phyloP scores from a whole-genome alignment of 2,329 filamentous ascomycete species.

The Aspergillus vadensis region DNA sequence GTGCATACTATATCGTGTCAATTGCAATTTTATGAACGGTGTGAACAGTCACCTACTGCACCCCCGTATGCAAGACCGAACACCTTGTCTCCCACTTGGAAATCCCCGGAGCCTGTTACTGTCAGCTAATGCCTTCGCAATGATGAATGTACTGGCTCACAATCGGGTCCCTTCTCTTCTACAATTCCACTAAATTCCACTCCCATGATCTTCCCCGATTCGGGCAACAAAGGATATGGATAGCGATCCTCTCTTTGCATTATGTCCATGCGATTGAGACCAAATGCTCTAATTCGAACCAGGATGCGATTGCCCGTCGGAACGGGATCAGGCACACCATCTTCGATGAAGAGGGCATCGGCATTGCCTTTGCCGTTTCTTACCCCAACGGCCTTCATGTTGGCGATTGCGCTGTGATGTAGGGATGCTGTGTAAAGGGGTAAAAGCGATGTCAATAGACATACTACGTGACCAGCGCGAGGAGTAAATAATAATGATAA shows the following conservation, averaged over 20 bases:
- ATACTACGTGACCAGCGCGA: not conserved
- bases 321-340: not conserved
- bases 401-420: not conserved
- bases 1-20: conserved; percentile 65
- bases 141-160: not conserved
- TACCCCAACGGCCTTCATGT: not conserved
- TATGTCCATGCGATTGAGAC: conserved; percentile 3
- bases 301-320: not conserved
- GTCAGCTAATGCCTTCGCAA: not conserved
- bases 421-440: not conserved
- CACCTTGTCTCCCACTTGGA: not conserved
- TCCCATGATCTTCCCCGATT: not conserved
- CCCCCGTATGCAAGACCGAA: conserved; percentile 1
- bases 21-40: not conserved
- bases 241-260: conserved; percentile 1
- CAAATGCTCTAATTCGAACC: not conserved
- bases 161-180: not conserved
- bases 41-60: not conserved
- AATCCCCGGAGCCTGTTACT: not conserved
- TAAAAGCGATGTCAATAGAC: too few species aligned
- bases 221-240: not conserved
- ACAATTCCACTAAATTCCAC: conserved; percentile 4
- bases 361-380: not conserved
- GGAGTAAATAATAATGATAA: not conserved
- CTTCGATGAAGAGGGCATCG: conserved; percentile 2